phyloP scores from a whole-genome alignment of 495 filamentous ascomycete species.

The Lichina pygmaea region DNA sequence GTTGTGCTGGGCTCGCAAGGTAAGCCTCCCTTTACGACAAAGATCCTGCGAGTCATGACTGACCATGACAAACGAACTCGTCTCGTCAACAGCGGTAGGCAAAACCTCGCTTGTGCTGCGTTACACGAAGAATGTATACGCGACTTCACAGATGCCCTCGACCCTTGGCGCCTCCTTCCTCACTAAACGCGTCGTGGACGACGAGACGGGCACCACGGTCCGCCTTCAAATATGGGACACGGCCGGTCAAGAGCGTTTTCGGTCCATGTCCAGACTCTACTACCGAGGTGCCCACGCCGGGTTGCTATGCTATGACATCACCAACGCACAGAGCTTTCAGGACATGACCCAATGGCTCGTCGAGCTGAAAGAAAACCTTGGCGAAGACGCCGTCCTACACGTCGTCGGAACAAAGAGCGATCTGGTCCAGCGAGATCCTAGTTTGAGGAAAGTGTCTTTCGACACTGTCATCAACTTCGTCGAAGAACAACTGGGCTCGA shows the following conservation, averaged over 20 bases:
- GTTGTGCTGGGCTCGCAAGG: slow-evolving; percentile 11
- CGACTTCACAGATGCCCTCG: slow-evolving; percentile 36
- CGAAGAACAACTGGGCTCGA: slow-evolving; percentile 59
- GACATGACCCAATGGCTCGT: slow-evolving; percentile 86
- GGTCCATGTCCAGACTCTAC: slow-evolving; percentile 77
- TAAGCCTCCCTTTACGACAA: not conserved
- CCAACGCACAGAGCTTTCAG: slow-evolving; percentile 56
- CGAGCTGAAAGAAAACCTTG: slow-evolving; percentile 46
- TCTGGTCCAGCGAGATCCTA: slow-evolving; percentile 58
- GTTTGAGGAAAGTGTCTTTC: slow-evolving; percentile 57
- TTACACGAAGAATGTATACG: slow-evolving; percentile 57
- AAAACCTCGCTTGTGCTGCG: slow-evolving; percentile 83
- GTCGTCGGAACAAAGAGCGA: slow-evolving; percentile 92
- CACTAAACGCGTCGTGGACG: slow-evolving; percentile 75
- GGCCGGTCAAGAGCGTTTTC: slow-evolving; percentile 86
- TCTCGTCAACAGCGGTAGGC: slow-evolving; percentile 37
- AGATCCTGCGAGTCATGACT: not conserved
- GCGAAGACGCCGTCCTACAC: slow-evolving; percentile 61
- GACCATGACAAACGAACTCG: not conserved
- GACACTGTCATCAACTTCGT: slow-evolving; percentile 88
- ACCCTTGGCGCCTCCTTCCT: slow-evolving; percentile 88
- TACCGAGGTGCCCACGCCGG: slow-evolving; percentile 88
- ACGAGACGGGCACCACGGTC: slow-evolving; percentile 50
- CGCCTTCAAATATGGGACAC: slow-evolving; percentile 85
- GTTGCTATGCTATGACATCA: slow-evolving; percentile 87